Percentiles rank a stretch among this genome's conserved stretches.
Evolutionary conservation across 2,329 filamentous ascomycete genomes (phyloP).

Genomic region (Scedosporium dehoogii): DNA sequence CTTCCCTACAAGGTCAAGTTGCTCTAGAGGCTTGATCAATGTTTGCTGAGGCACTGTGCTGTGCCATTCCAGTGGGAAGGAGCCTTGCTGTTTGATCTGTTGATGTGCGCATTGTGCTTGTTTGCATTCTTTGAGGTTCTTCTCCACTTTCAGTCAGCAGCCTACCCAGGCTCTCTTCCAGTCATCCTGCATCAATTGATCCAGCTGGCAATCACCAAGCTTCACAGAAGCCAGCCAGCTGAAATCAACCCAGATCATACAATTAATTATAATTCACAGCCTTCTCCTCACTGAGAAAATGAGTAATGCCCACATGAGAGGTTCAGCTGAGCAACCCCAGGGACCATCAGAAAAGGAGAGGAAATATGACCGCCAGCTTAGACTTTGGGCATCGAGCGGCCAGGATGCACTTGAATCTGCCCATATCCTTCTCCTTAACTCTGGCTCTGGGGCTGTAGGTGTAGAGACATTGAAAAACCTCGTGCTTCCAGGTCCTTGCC

Average conservation of each 20-base stretch:
- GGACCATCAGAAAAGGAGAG: conserved; percentile 53
- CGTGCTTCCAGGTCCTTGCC: conserved; percentile 56
- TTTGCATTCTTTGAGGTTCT: not conserved
- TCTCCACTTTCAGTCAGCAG: not conserved
- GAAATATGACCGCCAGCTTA: conserved; percentile 91
- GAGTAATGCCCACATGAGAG: not conserved
- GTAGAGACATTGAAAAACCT: conserved; percentile 93
- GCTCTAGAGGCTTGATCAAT: too few species aligned
- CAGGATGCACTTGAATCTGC: conserved; percentile 85
- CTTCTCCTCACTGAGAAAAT: not conserved
- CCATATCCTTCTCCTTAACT: conserved; percentile 84
- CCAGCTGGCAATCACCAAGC: not conserved
- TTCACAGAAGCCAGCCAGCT: not conserved
- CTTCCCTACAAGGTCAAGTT: too few species aligned
- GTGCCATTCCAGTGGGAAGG: too few species aligned
- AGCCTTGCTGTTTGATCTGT: too few species aligned
- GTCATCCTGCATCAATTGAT: not conserved
- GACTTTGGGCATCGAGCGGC: conserved; percentile 87
- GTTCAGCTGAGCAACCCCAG: not conserved
- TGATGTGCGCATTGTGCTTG: not conserved
- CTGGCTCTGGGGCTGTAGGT: conserved; percentile 75
- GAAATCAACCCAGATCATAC: not conserved
- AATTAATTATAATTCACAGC: not conserved
- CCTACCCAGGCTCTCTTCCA: not conserved
- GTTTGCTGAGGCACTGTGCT: too few species aligned